Base-by-base conservation (phyloP, 2,329 filamentous ascomycete species). In the Dactylellina leptospora region DNA sequence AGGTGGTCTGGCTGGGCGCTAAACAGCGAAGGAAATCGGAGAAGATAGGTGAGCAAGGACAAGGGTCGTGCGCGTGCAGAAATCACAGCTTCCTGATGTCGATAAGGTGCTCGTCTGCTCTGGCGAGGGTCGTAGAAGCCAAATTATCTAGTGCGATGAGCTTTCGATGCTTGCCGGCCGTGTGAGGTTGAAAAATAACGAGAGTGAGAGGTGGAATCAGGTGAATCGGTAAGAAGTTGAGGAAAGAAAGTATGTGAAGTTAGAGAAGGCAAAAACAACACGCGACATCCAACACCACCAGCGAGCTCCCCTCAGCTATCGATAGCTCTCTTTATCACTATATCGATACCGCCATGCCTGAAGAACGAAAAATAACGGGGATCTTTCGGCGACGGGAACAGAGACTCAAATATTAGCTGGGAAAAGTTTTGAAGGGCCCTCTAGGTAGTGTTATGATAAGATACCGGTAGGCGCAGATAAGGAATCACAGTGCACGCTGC, bases 251-350 rank as follows among this genome's bases (percentile, higher is more conserved):
- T 10, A 22, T 8, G 55, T 44, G 44, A 44, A 54, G 48, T 25
- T 60, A 36, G n/a, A 36, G 25, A 38, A 18, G 16, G 9, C 20
- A 54, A 45, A 62, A 70, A 70, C 66, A 71, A 71, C 66, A 71
- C 66, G 66, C 66, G 66, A 71, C 66, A 51, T 71, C 50, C 66
- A 71, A 71, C 66, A 53, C 23, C 47, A 51, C 6, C 25, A 27
- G 27, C 5, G 45, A 20, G 25, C 38, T 25, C 38, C 38, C 54
- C 38, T 33, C 27, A 44, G 13, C 30, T 56, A 25, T 27, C 22
- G 25, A 6, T 40, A 4, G 3, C 36, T 40, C n/a, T 36, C 50
- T 9, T 27, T 25, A 44, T 22, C 6, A 6, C 8, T 22, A 38
- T 13, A 51, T 42, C 30, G 18, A 44, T 40, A 22, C 10, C 18